Base-by-base conservation (phyloP, 2,329 filamentous ascomycete genomes). In the Sphaerostilbella broomeana region DNA sequence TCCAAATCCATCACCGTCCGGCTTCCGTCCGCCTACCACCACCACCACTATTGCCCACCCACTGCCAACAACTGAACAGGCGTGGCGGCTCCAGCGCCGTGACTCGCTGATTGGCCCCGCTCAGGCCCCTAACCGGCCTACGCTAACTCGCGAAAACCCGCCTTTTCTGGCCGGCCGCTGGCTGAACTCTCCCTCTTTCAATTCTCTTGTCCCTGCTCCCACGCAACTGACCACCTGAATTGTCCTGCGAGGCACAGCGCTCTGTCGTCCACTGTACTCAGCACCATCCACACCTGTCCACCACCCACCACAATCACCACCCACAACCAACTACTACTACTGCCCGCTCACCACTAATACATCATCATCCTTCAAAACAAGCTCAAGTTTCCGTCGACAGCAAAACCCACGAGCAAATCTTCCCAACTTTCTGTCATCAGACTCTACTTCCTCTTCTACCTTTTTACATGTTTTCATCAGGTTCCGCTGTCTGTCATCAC, bases 391-490 rank as follows among this genome's bases (percentile, higher is more conserved):
- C 31, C 21, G 25, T 40, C 19, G 31, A 29, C 40, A 35, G 41
- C 37, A 31, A 19, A 30, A 24, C 25, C 38, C 38, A 41, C 31
- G 30, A 24, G 24, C 17, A 28, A 18, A 20, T 25, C 29, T 44
- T 33, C 33, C 13, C 42, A 34, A 24, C 16, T 16, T 26, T 28
- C 28, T 17, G 20, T 25, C 42, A 33, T 39, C 34, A 26, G 35
- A 32, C 30, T 40, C 25, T 34, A 29, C 39, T 36, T 20, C 41
- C 28, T 24, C 35, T 10, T 22, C 21, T 43, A 24, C 19, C 13
- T 27, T 57, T 61, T 69, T 71, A 67, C 64, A 70, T 70, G 67
- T 67, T 63, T 66, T 50, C 63, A 60, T 61, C 62, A 63, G 55
- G 47, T 51, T 47, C 50, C 47, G 50, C 48, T 45, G 52, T 59